phyloP scores from a whole-genome alignment of 139 green algal genomes.

The Chlorella sp. region DNA sequence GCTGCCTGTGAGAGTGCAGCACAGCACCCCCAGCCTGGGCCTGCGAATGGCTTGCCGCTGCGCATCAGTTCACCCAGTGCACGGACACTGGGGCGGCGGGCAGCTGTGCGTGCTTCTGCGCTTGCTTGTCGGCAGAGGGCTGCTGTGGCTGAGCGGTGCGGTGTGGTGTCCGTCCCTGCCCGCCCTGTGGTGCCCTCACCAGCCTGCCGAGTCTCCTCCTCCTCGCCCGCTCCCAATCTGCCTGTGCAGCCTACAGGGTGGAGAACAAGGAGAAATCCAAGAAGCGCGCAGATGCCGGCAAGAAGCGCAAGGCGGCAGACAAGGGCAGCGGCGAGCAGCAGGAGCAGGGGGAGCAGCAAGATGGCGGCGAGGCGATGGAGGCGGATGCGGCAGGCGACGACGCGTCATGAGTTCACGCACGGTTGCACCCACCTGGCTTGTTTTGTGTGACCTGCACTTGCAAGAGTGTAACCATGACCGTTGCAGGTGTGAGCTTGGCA shows the following conservation, averaged over 20 bases:
- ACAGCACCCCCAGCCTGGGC: no score
- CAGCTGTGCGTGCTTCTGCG: background rate
- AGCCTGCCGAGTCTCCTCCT: background rate
- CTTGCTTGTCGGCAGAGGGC: no score
- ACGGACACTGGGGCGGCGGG: background rate
- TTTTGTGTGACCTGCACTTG: background rate
- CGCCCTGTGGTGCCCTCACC: background rate
- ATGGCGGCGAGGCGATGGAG: background rate
- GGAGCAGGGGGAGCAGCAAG: slow-evolving; percentile 1
- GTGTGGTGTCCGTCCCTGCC: background rate
- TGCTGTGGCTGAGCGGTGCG: background rate
- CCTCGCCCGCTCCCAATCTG: background rate
- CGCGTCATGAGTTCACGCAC: background rate
- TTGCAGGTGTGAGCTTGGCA: no score
- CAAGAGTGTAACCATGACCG: background rate
- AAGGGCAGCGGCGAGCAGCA: background rate
- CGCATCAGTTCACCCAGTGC: no score
- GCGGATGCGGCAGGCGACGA: background rate
- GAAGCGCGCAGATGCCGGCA: slow-evolving; percentile 33
- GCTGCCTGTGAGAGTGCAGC: background rate
- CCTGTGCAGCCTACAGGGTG: slow-evolving; percentile 27
- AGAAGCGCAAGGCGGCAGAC: slow-evolving; percentile 29
- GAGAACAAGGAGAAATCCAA: slow-evolving; percentile 37
- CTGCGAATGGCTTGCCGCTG: no score
- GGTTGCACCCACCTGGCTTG: background rate